phyloP scores from a whole-genome alignment of 169 alveolate genomes.

The Cytauxzoon felis region DNA sequence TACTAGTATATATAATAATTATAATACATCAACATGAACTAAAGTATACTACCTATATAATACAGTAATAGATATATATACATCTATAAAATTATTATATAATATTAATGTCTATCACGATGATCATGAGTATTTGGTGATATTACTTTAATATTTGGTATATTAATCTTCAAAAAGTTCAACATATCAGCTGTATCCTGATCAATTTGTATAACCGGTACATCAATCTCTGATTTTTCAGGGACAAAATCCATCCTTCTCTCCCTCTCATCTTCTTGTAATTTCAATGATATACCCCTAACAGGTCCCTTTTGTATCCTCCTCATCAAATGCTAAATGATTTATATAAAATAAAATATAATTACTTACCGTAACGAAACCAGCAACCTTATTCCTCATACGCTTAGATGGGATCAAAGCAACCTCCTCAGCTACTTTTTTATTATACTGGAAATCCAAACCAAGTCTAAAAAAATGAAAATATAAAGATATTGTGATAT shows the following conservation, averaged over 20 bases:
- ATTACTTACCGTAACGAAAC: slow-evolving; percentile 85
- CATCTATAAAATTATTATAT: not conserved
- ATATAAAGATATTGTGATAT: too few species aligned
- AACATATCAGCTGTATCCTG: slow-evolving; percentile 87
- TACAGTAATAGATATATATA: too few species aligned
- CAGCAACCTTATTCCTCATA: slow-evolving; percentile 96
- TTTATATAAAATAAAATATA: slow-evolving; percentile 74
- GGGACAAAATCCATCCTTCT: slow-evolving; percentile 97
- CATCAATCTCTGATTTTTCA: slow-evolving; percentile 89
- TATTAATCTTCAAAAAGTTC: slow-evolving; percentile 73
- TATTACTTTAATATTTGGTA: slow-evolving; percentile 74
- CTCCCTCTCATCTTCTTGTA: slow-evolving; percentile 99
- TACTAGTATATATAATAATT: not conserved
- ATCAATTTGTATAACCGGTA: slow-evolving; percentile 82
- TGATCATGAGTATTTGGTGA: slow-evolving; percentile 46
- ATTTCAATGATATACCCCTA: slow-evolving; percentile 98
- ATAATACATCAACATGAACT: too few species aligned
- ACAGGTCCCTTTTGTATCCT: slow-evolving; percentile 99
- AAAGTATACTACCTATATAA: too few species aligned
- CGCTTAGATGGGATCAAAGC: slow-evolving; percentile 98
- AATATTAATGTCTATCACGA: slow-evolving; percentile 23
- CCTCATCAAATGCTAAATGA: slow-evolving; percentile 84
- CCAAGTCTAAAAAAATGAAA: slow-evolving; percentile 79
- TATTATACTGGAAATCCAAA: slow-evolving; percentile 97
- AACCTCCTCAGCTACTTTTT: slow-evolving; percentile 98